These are phyloP conservation scores for Fusarium sp. DNA, from an alignment of 2,329 filamentous ascomycete genomes.

Conservation along the genomic window DNA sequence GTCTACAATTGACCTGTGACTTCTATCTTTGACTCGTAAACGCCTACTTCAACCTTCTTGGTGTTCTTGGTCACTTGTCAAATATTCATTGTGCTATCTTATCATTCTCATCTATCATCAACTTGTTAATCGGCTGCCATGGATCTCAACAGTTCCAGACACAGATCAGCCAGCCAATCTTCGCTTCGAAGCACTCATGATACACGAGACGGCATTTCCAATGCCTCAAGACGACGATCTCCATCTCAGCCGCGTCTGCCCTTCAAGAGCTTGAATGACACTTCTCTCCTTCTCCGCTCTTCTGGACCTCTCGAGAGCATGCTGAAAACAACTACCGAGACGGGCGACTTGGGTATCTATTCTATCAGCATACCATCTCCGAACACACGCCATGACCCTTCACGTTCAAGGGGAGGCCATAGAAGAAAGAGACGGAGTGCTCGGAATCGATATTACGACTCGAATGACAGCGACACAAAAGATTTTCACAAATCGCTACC, in stretches of 20 bases:
- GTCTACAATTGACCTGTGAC: constrained; percentile 26
- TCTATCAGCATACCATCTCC: constrained; percentile 58
- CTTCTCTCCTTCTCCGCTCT: constrained; percentile 56
- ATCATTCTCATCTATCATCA: constrained; percentile 19
- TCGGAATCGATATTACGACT: constrained; percentile 46
- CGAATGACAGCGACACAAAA: constrained; percentile 48
- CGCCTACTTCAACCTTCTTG: constrained; percentile 35
- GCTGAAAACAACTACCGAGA: constrained; percentile 74
- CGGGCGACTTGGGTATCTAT: constrained; percentile 72
- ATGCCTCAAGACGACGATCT: constrained; percentile 33
- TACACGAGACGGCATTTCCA: constrained; percentile 40
- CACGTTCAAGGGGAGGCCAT: constrained; percentile 47
- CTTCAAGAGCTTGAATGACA: constrained; percentile 58
- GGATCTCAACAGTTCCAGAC: constrained; percentile 45
- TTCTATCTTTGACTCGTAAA: constrained; percentile 38
- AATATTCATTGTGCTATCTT: constrained; percentile 36
- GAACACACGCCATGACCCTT: constrained; percentile 46
- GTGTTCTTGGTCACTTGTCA: constrained; percentile 36
- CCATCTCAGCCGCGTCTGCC: constrained; percentile 51
- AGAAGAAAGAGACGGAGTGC: constrained; percentile 46
- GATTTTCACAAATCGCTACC: constrained; percentile 60
- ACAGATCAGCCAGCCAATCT: constrained; percentile 55
- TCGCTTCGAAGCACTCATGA: constrained; percentile 52
- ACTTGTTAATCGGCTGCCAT: constrained; percentile 39
- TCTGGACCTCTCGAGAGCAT: constrained; percentile 71